Percentiles rank a stretch among this genome's conserved stretches.
Evolutionary conservation across 495 filamentous ascomycete genomes (phyloP).

Genomic region (Darksidea phi): DNA sequence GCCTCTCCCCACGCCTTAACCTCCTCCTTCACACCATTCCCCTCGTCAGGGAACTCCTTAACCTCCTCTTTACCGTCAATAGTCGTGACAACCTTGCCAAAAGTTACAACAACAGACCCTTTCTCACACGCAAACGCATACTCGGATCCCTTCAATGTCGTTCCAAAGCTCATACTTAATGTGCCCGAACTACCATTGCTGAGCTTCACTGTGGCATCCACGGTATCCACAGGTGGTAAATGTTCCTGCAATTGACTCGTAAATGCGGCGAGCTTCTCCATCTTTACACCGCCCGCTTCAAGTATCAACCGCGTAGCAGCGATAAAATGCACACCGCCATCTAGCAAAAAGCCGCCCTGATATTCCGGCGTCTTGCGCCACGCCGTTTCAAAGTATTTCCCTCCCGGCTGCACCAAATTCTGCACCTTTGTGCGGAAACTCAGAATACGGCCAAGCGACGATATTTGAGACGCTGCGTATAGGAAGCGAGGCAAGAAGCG

Average conservation of each 20-base stretch:
- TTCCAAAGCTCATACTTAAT: conserved; percentile 64
- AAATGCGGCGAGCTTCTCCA: conserved; percentile 57
- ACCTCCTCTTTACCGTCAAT: conserved; percentile 44
- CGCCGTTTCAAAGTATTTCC: conserved; percentile 61
- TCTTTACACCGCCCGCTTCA: conserved; percentile 48
- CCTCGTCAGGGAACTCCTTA: conserved; percentile 56
- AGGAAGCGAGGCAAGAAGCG: conserved; percentile 61
- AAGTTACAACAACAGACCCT: conserved; percentile 54
- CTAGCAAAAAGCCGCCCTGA: conserved; percentile 76
- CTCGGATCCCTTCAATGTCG: conserved; percentile 55
- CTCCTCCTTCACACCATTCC: conserved; percentile 63
- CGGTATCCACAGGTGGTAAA: conserved; percentile 72
- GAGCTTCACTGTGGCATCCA: conserved; percentile 63
- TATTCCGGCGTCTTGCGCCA: conserved; percentile 73
- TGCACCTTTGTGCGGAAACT: conserved; percentile 61
- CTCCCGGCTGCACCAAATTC: conserved; percentile 54
- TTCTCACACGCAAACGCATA: conserved; percentile 53
- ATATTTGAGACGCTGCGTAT: conserved; percentile 57
- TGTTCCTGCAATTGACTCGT: conserved; percentile 58
- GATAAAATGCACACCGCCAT: conserved; percentile 72
- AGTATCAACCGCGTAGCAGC: conserved; percentile 64
- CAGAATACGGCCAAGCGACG: conserved; percentile 61
- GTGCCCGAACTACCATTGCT: conserved; percentile 62
- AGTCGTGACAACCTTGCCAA: conserved; percentile 46
- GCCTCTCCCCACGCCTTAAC: conserved; percentile 64